These are phyloP conservation scores for Beauveria caledonica DNA, from an alignment of 2,329 filamentous ascomycete genomes.

Conservation along the genomic window DNA sequence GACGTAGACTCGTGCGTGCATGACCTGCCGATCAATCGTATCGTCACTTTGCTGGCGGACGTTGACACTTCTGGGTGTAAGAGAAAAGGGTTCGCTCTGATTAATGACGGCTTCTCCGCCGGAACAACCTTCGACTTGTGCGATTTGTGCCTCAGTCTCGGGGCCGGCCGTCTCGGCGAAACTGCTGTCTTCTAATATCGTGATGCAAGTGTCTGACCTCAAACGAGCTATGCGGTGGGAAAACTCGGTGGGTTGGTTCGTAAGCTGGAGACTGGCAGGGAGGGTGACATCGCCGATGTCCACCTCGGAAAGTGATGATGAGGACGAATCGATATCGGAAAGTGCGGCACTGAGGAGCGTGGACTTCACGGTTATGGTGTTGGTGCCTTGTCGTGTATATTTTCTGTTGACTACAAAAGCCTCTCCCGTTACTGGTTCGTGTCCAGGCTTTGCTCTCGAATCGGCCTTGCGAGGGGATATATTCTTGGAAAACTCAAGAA, in stretches of 20 bases:
- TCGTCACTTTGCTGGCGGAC: neutral
- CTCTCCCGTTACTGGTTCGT: neutral
- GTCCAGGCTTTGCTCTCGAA: neutral
- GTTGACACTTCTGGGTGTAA: neutral
- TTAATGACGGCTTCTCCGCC: neutral
- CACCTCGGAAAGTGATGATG: slow-evolving; percentile 1
- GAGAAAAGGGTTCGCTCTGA: neutral
- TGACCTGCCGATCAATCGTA: neutral
- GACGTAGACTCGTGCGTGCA: neutral
- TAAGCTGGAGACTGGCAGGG: slow-evolving; percentile 9
- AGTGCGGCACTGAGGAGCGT: neutral
- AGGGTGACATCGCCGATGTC: slow-evolving; percentile 10
- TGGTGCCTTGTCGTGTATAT: neutral
- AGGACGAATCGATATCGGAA: neutral
- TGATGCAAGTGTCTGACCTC: slow-evolving; percentile 2
- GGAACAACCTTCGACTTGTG: neutral
- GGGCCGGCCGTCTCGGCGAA: neutral
- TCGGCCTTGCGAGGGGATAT: slow-evolving; percentile 8
- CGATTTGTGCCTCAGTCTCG: neutral
- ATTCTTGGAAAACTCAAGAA: slow-evolving; percentile 8
- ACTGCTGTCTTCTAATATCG: slow-evolving; percentile 3
- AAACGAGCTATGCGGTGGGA: slow-evolving; percentile 6
- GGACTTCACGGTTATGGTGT: neutral
- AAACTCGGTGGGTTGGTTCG: neutral
- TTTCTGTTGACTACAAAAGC: neutral